Evolutionary conservation across 83 land plant genomes (phyloP).

Genomic region (Diphasiastrum complanatum): DNA sequence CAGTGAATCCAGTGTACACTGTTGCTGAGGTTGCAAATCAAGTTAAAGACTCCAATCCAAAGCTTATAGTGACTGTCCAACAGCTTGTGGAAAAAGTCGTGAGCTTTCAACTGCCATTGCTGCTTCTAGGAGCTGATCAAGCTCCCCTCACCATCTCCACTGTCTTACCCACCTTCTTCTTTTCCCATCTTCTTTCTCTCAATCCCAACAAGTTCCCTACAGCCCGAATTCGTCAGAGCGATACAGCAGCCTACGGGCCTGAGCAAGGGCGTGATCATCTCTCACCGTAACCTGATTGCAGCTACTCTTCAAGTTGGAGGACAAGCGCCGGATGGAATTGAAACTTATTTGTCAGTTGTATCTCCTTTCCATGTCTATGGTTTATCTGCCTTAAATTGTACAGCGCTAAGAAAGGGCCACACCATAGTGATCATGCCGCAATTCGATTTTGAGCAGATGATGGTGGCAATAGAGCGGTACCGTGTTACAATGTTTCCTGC

Average conservation of each 20-base stretch:
- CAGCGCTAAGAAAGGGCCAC: slow-evolving; percentile 31
- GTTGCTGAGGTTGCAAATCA: slow-evolving; percentile 29
- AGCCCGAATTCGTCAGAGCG: slow-evolving; percentile 19
- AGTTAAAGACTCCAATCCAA: slow-evolving; percentile 22
- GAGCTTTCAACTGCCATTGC: not conserved
- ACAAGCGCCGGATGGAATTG: not conserved
- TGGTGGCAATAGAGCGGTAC: slow-evolving; percentile 36
- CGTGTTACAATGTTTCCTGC: slow-evolving; percentile 25
- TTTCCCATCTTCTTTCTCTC: not conserved
- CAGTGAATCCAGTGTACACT: slow-evolving; percentile 38
- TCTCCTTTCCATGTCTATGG: slow-evolving; percentile 50
- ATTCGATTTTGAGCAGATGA: slow-evolving; percentile 43
- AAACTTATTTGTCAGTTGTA: slow-evolving; percentile 23
- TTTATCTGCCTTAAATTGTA: too few relatives aligned
- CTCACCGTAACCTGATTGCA: slow-evolving; percentile 44
- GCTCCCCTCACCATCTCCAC: not conserved
- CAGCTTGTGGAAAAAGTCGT: slow-evolving; percentile 13
- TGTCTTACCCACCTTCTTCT: too few relatives aligned
- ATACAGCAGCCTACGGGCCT: slow-evolving; percentile 47
- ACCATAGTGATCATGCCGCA: slow-evolving; percentile 37
- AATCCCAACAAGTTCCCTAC: not conserved
- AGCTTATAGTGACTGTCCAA: slow-evolving; percentile 33
- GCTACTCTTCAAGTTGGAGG: not conserved
- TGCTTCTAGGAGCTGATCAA: not conserved
- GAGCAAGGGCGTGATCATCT: slow-evolving; percentile 39